These are phyloP conservation scores for Biancaea sappan DNA, from an alignment of 306 rosid genomes.

Conservation along the genomic window DNA sequence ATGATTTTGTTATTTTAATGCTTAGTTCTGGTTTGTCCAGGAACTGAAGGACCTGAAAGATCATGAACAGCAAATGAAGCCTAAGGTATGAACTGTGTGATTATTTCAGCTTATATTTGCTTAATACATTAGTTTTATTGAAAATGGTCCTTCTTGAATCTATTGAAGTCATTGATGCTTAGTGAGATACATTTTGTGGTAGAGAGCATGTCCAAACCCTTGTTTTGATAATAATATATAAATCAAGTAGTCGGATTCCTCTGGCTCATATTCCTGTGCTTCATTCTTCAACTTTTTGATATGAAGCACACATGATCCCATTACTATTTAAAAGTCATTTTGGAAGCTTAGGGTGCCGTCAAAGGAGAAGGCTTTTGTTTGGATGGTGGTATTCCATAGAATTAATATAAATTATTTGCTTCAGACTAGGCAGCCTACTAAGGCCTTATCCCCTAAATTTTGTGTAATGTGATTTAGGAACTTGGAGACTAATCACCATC, in stretches of 20 bases:
- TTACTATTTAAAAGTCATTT: too few relatives aligned
- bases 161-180: constrained; percentile 1
- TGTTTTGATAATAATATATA: background rate
- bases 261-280: too few relatives aligned
- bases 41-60: constrained; percentile 85
- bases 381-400: too few relatives aligned
- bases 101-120: constrained; percentile 30
- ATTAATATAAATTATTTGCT: too few relatives aligned
- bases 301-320: too few relatives aligned
- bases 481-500: too few relatives aligned
- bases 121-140: background rate
- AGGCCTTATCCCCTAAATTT: too few relatives aligned
- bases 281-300: too few relatives aligned
- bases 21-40: constrained; percentile 55
- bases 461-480: too few relatives aligned
- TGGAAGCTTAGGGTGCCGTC: too few relatives aligned
- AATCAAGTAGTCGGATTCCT: background rate
- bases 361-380: too few relatives aligned
- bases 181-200: background rate
- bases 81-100: constrained; percentile 62
- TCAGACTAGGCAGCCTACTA: too few relatives aligned
- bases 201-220: background rate
- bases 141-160: constrained; percentile 18
- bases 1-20: constrained; percentile 30
- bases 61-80: constrained; percentile 84